A percentile compares a stretch with the other conserved stretches of the same genome.
phyloP scores from a whole-genome alignment of 2,329 filamentous ascomycete species.

The Scedosporium dehoogii region DNA sequence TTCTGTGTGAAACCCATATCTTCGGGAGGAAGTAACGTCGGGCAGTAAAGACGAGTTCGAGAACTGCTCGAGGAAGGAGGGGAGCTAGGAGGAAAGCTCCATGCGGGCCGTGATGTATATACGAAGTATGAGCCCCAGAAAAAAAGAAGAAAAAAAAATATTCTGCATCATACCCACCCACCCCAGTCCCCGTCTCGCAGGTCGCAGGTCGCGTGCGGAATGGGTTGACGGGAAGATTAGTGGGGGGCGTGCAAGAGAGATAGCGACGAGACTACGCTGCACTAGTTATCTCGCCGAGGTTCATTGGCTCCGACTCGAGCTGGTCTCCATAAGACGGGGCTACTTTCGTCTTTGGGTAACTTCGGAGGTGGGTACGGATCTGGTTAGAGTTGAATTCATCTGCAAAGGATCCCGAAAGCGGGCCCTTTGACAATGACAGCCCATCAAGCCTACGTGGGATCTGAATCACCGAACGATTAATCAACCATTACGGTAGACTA shows the following conservation, averaged over 20 bases:
- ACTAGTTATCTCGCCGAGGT: not conserved
- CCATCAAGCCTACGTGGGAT: not conserved
- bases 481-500: not conserved
- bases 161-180: not conserved
- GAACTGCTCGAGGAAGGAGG: not conserved
- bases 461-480: not conserved
- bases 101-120: not conserved
- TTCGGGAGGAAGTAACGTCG: too few relatives aligned
- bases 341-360: not conserved
- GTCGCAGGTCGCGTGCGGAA: not conserved
- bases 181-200: not conserved
- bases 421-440: not conserved
- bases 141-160: not conserved
- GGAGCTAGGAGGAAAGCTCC: not conserved
- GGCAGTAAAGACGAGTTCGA: not conserved
- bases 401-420: not conserved
- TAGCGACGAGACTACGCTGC: not conserved
- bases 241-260: not conserved
- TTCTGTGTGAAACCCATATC: constrained; percentile 4
- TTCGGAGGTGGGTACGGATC: not conserved
- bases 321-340: not conserved
- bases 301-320: not conserved
- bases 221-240: not conserved
- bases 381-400: not conserved
- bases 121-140: not conserved